These are phyloP conservation scores for Colletotrichum somersetense DNA, from an alignment of 2,329 filamentous ascomycete species.

Conservation along the genomic window DNA sequence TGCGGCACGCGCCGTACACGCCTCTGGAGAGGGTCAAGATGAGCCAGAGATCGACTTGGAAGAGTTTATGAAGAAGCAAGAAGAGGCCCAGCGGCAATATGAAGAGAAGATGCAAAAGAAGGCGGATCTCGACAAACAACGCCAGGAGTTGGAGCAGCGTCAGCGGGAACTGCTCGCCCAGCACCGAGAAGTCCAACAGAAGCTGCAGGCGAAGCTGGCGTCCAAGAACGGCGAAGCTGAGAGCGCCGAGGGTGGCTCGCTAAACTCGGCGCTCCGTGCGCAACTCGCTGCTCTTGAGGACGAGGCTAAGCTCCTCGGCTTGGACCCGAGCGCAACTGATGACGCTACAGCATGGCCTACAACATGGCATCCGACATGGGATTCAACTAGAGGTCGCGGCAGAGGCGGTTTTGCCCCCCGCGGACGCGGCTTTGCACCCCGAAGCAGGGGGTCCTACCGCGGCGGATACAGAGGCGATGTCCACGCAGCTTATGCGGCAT, in stretches of 20 bases:
- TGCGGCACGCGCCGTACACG: constrained; percentile 46
- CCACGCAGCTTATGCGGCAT: constrained; percentile 69
- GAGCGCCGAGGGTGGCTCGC: constrained; percentile 26
- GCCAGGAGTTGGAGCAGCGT: constrained; percentile 74
- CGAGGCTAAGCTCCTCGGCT: constrained; percentile 77
- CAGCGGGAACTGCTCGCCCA: constrained; percentile 71
- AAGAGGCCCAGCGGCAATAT: constrained; percentile 77
- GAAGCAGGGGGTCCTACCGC: constrained; percentile 56
- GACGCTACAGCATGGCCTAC: constrained; percentile 57
- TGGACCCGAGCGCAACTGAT: constrained; percentile 68
- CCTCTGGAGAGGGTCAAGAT: constrained; percentile 34
- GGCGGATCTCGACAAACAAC: constrained; percentile 72
- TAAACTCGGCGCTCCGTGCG: constrained; percentile 74
- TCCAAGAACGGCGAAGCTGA: constrained; percentile 54
- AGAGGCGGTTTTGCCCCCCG: constrained; percentile 53
- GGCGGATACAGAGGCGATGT: constrained; percentile 58
- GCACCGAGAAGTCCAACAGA: constrained; percentile 74
- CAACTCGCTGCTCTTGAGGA: constrained; percentile 80
- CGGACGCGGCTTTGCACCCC: constrained; percentile 52
- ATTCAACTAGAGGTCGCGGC: constrained; percentile 54
- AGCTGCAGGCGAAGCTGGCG: constrained; percentile 72
- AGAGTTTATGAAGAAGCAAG: constrained; percentile 76
- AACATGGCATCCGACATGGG: constrained; percentile 39
- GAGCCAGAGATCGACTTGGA: constrained; percentile 73
- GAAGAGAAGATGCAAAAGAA: constrained; percentile 75